phyloP scores from a whole-genome alignment of 2,329 filamentous ascomycete genomes.

The Cordyceps farinosa region DNA sequence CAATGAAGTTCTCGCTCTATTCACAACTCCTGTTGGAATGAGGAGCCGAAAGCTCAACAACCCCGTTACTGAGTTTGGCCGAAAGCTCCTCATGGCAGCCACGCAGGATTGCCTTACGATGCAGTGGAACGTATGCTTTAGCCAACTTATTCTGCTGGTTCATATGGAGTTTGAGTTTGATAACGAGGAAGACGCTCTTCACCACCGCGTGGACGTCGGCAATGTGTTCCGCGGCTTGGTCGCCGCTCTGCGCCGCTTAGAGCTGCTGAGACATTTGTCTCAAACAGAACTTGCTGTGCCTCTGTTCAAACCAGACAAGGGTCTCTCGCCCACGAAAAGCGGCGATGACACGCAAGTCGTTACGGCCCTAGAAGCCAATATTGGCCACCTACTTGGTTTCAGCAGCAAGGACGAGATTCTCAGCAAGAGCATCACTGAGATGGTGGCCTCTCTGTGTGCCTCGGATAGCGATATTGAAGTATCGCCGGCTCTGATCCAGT shows the following conservation, averaged over 20 bases:
- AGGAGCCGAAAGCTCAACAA: conserved; percentile 43
- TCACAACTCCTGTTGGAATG: conserved; percentile 45
- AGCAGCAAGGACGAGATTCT: conserved; percentile 50
- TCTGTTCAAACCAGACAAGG: conserved; percentile 37
- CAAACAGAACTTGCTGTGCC: conserved; percentile 55
- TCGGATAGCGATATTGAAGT: conserved; percentile 63
- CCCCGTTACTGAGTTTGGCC: conserved; percentile 71
- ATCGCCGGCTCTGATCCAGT: conserved; percentile 58
- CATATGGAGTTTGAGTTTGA: conserved; percentile 85
- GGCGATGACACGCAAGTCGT: conserved; percentile 47
- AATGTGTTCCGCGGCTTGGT: conserved; percentile 67
- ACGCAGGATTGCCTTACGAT: conserved; percentile 74
- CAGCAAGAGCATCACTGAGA: conserved; percentile 60
- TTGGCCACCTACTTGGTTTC: conserved; percentile 62
- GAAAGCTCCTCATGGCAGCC: conserved; percentile 69
- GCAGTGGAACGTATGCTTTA: conserved; percentile 71
- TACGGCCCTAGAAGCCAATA: conserved; percentile 57
- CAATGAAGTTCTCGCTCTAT: conserved; percentile 44
- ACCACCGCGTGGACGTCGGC: conserved; percentile 61
- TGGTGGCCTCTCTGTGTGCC: conserved; percentile 63
- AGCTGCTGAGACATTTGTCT: conserved; percentile 69
- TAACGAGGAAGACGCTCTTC: conserved; percentile 63
- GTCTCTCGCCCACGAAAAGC: conserved; percentile 37
- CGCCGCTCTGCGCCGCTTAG: conserved; percentile 66
- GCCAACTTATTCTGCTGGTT: conserved; percentile 76